A percentile compares a stretch with the other conserved stretches of the same genome.
phyloP scores from a whole-genome alignment of 1,139 yeast species.

The Yamadazyma taylorii region DNA sequence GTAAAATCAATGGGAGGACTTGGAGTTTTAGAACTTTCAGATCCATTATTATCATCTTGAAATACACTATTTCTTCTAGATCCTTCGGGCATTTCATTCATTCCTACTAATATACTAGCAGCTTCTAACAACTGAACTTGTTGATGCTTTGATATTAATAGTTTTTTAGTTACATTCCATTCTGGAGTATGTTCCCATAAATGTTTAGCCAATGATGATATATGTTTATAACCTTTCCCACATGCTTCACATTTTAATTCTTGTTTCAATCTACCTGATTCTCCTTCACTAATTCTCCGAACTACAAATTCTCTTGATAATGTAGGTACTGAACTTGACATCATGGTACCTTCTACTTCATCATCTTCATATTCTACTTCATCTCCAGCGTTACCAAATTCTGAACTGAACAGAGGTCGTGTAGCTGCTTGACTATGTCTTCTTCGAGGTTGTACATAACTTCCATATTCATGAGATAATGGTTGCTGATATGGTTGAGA shows the following conservation, averaged over 20 bases:
- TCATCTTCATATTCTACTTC: constrained; percentile 5
- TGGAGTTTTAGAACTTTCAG: constrained; percentile 5
- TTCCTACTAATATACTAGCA: constrained; percentile 79
- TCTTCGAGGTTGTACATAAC: not conserved
- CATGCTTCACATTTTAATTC: constrained; percentile 86
- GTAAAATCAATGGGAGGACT: constrained; percentile 10
- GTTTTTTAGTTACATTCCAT: constrained; percentile 82
- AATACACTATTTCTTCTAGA: constrained; percentile 17
- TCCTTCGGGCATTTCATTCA: constrained; percentile 51
- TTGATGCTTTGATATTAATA: constrained; percentile 83
- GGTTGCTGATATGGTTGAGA: no score
- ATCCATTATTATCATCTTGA: constrained; percentile 7
- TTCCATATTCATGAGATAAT: no score
- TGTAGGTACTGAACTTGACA: constrained; percentile 45
- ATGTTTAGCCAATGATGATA: constrained; percentile 76
- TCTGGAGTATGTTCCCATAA: constrained; percentile 85
- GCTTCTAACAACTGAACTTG: constrained; percentile 88
- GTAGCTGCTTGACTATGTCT: constrained; percentile 3
- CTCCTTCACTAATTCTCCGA: constrained; percentile 82
- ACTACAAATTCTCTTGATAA: constrained; percentile 75
- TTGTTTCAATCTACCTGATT: constrained; percentile 78
- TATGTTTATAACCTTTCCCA: constrained; percentile 87
- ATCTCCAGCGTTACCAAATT: constrained; percentile 3
- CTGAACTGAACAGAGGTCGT: constrained; percentile 1
- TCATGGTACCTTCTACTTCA: constrained; percentile 6